Conservation (phyloP, 2,329 filamentous ascomycete genomes). For the Penicillium sp. region DNA sequence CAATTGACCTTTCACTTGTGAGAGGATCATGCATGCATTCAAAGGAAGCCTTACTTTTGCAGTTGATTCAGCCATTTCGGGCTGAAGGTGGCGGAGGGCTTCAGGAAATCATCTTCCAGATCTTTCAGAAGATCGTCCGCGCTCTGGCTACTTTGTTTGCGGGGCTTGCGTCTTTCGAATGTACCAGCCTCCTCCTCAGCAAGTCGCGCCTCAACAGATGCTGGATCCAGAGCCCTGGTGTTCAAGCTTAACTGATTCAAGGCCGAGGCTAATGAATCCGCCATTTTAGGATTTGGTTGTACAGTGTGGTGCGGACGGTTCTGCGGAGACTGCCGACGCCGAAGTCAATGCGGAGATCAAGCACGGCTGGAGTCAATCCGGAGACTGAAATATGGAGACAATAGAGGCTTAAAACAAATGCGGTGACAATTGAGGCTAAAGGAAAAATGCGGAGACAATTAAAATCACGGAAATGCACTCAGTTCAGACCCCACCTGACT, state of each 20-base stretch:
- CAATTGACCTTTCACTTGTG: neutral
- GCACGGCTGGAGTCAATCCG: neutral
- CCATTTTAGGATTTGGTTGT: constrained; percentile 16
- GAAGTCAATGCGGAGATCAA: constrained; percentile 4
- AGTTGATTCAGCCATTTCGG: constrained; percentile 82
- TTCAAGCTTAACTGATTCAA: constrained; percentile 31
- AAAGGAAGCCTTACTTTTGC: constrained; percentile 62
- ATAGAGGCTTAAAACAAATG: neutral
- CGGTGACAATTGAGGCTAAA: neutral
- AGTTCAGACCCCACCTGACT: neutral
- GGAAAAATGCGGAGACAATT: neutral
- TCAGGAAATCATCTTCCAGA: constrained; percentile 75
- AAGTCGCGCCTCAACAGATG: constrained; percentile 31
- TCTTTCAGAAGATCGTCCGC: constrained; percentile 65
- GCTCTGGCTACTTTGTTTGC: constrained; percentile 46
- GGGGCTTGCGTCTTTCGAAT: constrained; percentile 39
- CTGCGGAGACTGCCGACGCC: neutral
- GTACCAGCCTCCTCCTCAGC: constrained; percentile 31
- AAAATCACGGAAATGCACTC: neutral
- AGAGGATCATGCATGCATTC: neutral
- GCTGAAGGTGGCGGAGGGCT: constrained; percentile 76
- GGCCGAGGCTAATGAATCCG: constrained; percentile 27
- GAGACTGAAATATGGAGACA: neutral
- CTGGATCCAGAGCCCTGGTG: constrained; percentile 21
- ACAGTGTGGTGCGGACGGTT: neutral